phyloP scores from a whole-genome alignment of 2,329 filamentous ascomycete species.

The Fusarium chuoi region DNA sequence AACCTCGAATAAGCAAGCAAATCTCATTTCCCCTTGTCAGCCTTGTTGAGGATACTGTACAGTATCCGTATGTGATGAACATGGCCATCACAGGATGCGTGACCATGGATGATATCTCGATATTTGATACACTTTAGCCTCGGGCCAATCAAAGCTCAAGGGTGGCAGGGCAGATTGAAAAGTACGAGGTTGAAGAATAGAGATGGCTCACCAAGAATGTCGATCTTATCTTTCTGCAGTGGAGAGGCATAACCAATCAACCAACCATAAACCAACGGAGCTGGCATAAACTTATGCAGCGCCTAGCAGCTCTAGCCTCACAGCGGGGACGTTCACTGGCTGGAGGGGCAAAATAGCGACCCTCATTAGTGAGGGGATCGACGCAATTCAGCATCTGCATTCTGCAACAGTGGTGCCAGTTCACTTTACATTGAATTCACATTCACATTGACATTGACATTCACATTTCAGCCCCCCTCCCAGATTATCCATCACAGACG shows the following conservation, averaged over 20 bases:
- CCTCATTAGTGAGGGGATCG: constrained; percentile 41
- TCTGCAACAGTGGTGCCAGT: constrained; percentile 46
- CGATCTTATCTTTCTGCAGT: constrained; percentile 38
- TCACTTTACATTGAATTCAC: constrained; percentile 19
- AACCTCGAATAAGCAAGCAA: constrained; percentile 29
- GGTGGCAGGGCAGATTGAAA: neutral
- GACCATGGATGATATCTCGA: constrained; percentile 21
- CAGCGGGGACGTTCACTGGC: constrained; percentile 36
- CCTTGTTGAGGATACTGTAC: constrained; percentile 17
- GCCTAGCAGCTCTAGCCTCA: constrained; percentile 34
- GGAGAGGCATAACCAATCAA: neutral
- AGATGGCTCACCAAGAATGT: constrained; percentile 31
- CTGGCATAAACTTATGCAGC: constrained; percentile 37
- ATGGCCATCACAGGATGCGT: neutral
- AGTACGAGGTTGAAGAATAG: constrained; percentile 8
- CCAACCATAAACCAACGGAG: constrained; percentile 16
- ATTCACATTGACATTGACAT: constrained; percentile 6
- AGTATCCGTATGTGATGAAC: neutral
- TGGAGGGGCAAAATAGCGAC: constrained; percentile 11
- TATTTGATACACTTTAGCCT: constrained; percentile 23
- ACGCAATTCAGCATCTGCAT: constrained; percentile 27
- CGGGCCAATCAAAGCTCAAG: constrained; percentile 35
- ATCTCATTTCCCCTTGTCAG: constrained; percentile 22
- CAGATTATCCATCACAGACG: neutral
- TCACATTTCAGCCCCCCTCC: constrained; percentile 29